phyloP scores from a whole-genome alignment of 352 stramenopile genomes.

The Peronospora belbahrii region DNA sequence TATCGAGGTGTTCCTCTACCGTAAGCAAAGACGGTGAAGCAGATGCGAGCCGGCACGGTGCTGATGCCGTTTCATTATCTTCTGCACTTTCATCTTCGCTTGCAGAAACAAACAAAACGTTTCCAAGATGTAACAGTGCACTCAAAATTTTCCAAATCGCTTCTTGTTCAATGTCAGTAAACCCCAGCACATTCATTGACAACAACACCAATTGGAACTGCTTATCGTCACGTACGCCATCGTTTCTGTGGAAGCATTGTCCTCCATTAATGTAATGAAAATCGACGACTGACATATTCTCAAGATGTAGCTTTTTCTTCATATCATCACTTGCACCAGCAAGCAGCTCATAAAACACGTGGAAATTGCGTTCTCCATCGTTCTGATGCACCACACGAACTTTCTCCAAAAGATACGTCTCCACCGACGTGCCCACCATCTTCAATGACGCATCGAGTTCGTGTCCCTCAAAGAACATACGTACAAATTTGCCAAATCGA shows the following conservation, averaged over 20 bases:
- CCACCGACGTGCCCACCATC: constrained; percentile 65
- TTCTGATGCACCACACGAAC: constrained; percentile 79
- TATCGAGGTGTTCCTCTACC: constrained; percentile 34
- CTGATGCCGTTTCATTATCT: constrained; percentile 29
- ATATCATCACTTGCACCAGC: constrained; percentile 39
- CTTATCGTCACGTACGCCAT: constrained; percentile 51
- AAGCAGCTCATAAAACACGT: constrained; percentile 78
- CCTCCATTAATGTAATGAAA: constrained; percentile 68
- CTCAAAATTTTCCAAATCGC: constrained; percentile 65
- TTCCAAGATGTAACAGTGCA: constrained; percentile 79
- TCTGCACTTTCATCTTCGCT: constrained; percentile 46
- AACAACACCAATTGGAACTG: constrained; percentile 56
- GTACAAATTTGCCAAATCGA: constrained; percentile 85
- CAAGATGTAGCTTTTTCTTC: constrained; percentile 37
- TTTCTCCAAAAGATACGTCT: constrained; percentile 92
- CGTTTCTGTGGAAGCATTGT: constrained; percentile 56
- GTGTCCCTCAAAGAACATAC: constrained; percentile 68
- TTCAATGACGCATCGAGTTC: constrained; percentile 24
- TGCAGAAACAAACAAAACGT: constrained; percentile 56
- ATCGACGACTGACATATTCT: constrained; percentile 28
- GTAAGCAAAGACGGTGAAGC: constrained; percentile 29
- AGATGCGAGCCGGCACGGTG: constrained; percentile 30
- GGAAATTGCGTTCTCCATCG: constrained; percentile 68
- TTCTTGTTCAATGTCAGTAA: constrained; percentile 48
- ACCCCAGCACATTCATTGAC: constrained; percentile 70